Conservation (phyloP, 768 basidiomycete species). For the Punctularia strigosozonata region DNA sequence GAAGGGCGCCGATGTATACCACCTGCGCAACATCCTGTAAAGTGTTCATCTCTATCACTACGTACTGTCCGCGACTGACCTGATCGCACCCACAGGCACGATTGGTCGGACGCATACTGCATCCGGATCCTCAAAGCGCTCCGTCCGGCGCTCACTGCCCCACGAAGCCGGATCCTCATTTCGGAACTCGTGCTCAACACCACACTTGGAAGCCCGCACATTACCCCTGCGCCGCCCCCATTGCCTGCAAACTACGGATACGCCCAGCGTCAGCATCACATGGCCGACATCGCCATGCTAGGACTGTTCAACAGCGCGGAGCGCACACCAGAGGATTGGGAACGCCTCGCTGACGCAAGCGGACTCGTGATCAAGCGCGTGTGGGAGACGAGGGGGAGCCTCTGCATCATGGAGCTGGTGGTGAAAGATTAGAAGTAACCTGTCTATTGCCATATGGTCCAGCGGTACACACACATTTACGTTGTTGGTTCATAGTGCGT, state of each 20-base stretch:
- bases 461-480: no score
- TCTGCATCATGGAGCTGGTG: slow-evolving; percentile 6
- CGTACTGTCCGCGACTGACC: neutral
- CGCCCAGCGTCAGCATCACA: slow-evolving; percentile 1
- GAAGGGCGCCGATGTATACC: slow-evolving; percentile 6
- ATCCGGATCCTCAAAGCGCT: slow-evolving; percentile 3
- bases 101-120: slow-evolving; percentile 8
- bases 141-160: slow-evolving; percentile 2
- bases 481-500: no score
- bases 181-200: slow-evolving; percentile 3
- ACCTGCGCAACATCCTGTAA: slow-evolving; percentile 7
- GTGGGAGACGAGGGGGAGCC: slow-evolving; percentile 6
- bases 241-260: slow-evolving; percentile 8
- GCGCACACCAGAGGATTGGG: slow-evolving; percentile 5
- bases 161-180: slow-evolving; percentile 5
- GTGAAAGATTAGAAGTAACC: neutral
- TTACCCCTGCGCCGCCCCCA: slow-evolving; percentile 7
- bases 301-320: slow-evolving; percentile 7
- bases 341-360: slow-evolving; percentile 3
- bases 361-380: slow-evolving; percentile 6
- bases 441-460: no score
- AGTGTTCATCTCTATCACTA: neutral
- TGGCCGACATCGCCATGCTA: slow-evolving; percentile 9
- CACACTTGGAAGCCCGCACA: slow-evolving; percentile 1
- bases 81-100: slow-evolving; percentile 2